Evolutionary conservation across 805 yeast genomes (phyloP).

Genomic region (Candida germanica): DNA sequence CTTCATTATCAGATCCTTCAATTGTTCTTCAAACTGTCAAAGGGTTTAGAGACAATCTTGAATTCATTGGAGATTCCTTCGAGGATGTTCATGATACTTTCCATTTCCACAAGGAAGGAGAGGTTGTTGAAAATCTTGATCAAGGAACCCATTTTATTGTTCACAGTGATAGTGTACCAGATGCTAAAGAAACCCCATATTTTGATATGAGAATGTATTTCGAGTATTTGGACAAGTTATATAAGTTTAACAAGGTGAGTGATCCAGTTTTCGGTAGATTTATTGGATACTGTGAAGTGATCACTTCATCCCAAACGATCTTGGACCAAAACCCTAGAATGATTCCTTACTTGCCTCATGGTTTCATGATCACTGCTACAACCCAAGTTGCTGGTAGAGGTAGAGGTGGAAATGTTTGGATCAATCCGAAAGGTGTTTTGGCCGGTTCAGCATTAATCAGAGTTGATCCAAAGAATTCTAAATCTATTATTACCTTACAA

Average conservation of each 20-base stretch:
- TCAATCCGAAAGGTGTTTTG: slow-evolving; percentile 88
- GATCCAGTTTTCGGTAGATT: slow-evolving; percentile 54
- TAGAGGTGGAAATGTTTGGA: slow-evolving; percentile 93
- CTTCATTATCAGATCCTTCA: slow-evolving; percentile 36
- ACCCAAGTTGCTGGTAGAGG: slow-evolving; percentile 91
- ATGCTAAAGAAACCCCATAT: slow-evolving; percentile 58
- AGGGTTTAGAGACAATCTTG: slow-evolving; percentile 34
- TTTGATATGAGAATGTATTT: slow-evolving; percentile 65
- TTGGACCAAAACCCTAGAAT: slow-evolving; percentile 69
- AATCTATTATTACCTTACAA: slow-evolving; percentile 78
- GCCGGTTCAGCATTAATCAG: slow-evolving; percentile 74
- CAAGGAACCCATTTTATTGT: slow-evolving; percentile 52
- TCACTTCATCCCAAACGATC: slow-evolving; percentile 81
- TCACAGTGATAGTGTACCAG: slow-evolving; percentile 46
- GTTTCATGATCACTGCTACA: slow-evolving; percentile 68
- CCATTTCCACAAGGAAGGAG: slow-evolving; percentile 41
- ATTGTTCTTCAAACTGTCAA: slow-evolving; percentile 31
- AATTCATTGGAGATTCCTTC: slow-evolving; percentile 27
- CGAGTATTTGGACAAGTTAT: slow-evolving; percentile 32
- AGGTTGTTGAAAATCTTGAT: slow-evolving; percentile 9
- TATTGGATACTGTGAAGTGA: slow-evolving; percentile 79
- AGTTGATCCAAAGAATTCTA: slow-evolving; percentile 41
- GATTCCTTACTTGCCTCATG: slow-evolving; percentile 62
- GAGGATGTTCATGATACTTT: slow-evolving; percentile 60
- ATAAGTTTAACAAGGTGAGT: slow-evolving; percentile 9